Evolutionary conservation across 2,329 filamentous ascomycete species (phyloP).

Genomic region (Microsporum audouinii): DNA sequence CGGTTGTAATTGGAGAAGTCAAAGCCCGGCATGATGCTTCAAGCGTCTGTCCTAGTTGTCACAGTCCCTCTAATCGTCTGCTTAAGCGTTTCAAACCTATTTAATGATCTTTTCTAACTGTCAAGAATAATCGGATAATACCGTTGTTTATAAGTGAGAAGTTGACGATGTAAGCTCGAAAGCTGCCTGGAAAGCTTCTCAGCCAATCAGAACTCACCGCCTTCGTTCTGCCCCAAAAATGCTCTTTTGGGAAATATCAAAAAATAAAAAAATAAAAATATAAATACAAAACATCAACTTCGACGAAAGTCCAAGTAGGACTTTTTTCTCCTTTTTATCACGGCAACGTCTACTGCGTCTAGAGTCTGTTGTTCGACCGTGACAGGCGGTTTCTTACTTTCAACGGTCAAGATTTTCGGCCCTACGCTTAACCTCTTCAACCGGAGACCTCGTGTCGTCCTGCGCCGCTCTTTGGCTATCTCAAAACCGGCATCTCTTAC

Average conservation of each 20-base stretch:
- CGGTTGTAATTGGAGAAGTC: constrained; percentile 99
- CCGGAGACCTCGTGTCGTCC: constrained; percentile 32
- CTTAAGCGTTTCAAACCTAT: background rate
- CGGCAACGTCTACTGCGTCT: background rate
- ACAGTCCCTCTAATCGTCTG: background rate
- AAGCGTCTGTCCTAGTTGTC: no score
- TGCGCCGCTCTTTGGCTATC: constrained; percentile 33
- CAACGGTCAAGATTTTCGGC: constrained; percentile 35
- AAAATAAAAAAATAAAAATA: background rate
- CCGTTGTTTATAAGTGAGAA: background rate
- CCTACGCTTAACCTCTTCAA: constrained; percentile 32
- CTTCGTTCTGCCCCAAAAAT: background rate
- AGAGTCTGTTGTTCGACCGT: background rate
- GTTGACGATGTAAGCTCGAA: constrained; percentile 1
- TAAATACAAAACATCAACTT: background rate
- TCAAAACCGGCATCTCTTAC: constrained; percentile 6
- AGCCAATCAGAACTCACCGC: background rate
- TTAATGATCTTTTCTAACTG: no score
- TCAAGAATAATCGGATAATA: no score
- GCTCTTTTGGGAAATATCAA: background rate
- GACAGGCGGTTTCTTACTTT: constrained; percentile 1
- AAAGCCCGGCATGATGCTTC: constrained; percentile 70
- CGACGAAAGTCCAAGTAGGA: background rate
- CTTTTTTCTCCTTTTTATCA: background rate
- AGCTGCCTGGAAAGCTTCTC: background rate